Base-by-base conservation (phyloP, 495 filamentous ascomycete species). In the Penicillium bialowiezense region DNA sequence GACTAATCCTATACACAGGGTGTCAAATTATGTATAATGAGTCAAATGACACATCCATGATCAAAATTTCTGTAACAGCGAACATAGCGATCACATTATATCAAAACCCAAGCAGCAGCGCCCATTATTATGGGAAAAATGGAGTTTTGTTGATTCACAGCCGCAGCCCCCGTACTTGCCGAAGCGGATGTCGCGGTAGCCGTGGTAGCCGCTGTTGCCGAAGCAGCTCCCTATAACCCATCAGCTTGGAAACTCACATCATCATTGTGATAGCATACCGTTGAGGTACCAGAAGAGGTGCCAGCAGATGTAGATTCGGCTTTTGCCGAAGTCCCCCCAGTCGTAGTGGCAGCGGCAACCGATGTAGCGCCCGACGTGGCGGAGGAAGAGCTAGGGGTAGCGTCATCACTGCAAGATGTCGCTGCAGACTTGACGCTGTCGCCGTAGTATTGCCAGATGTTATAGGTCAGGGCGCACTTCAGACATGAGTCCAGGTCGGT, bases 401-500 rank as follows among this genome's bases (percentile, higher is more conserved):
- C 71, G 23, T 68, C 57, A 10, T 74, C 56, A 17, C 67, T 64
- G 48, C 74, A 77, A 1, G 51, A 37, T 4, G 37, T 44, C 8
- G 68, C 73, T 14, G 65, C 69, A 2, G 37, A 36, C 6, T 52
- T 54, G 2, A 79, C 57, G 2, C 58, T 55, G 17, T 33, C 48
- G 15, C 72, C 73, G 38, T 79, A 79, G 47, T 69, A 63, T 36
- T 62, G 44, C 76, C 76, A 80, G 50, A 77, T 75, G 15, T 77
- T 65, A 33, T 72, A 70, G 4, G 69, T 67, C 0, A 70, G 63
- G 5, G 76, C 67, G 44, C 76, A 80, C 36, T 71, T 50, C 26
- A 80, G 54, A 33, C 75, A 78, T 2, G 39, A 56, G 20, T 58
- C 51, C 41, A 78, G 70, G 38, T 73, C 62, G 28, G 62, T 46